Conservation (phyloP, 225 moss, liverwort and hornwort genomes). For the Polytrichum formosum region DNA sequence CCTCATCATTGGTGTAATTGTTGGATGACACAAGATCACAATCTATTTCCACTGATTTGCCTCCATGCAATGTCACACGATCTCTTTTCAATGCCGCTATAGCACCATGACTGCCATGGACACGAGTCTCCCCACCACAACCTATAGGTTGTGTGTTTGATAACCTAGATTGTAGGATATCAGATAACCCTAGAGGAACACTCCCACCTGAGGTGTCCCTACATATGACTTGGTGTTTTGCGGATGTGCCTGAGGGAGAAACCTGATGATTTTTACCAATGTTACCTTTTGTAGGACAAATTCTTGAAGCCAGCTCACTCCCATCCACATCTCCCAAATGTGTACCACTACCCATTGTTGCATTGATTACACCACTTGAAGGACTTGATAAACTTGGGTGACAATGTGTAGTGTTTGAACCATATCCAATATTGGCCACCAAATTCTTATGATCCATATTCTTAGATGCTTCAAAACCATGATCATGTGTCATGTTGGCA, state of each 20-base stretch:
- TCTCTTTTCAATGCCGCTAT: slow-evolving; percentile 59
- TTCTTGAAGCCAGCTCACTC: neutral
- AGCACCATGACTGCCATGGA: slow-evolving; percentile 53
- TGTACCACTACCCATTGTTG: neutral
- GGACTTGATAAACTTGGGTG: slow-evolving; percentile 24
- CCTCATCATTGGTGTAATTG: slow-evolving; percentile 15
- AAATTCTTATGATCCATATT: slow-evolving; percentile 15
- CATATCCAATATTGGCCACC: slow-evolving; percentile 19
- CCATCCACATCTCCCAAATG: slow-evolving; percentile 11
- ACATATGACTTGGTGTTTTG: slow-evolving; percentile 22
- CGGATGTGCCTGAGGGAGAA: slow-evolving; percentile 19
- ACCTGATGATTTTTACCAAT: slow-evolving; percentile 9
- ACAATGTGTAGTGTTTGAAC: slow-evolving; percentile 7
- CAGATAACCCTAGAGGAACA: neutral
- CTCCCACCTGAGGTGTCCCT: slow-evolving; percentile 16
- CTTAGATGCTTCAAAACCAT: slow-evolving; percentile 28
- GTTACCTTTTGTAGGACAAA: neutral
- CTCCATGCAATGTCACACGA: slow-evolving; percentile 16
- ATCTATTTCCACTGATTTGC: slow-evolving; percentile 22
- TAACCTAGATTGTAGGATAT: neutral
- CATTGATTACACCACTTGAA: slow-evolving; percentile 17
- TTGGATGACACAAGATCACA: slow-evolving; percentile 32
- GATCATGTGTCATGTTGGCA: slow-evolving; percentile 26
- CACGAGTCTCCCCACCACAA: slow-evolving; percentile 40
- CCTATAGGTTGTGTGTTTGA: slow-evolving; percentile 11